Base-by-base conservation (phyloP, 495 filamentous ascomycete genomes). In the Chaetomium fimeti region DNA sequence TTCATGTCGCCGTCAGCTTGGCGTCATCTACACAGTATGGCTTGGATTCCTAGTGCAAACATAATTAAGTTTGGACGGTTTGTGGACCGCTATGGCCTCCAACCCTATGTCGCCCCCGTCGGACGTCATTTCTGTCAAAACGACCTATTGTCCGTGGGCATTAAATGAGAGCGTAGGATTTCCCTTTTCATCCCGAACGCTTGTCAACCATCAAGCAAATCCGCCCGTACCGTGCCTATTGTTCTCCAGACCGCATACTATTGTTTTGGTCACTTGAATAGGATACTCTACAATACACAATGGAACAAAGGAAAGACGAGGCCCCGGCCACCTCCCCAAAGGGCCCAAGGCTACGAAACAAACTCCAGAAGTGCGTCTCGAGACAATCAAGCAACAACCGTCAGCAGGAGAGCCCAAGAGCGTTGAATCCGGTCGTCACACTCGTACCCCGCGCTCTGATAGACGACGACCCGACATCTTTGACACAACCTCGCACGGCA, bases 301-400 rank as follows among this genome's bases (percentile, higher is more conserved):
- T 79, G 76, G 74, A 77, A 52, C 72, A 69, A 65, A 66, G 65
- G n/a, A 74, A 71, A 42, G 64, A 60, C 27, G 55, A 65, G 66
- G 63, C 68, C 63, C 69, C 69, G 67, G 70, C 62, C 56, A 62
- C 67, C 7, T 67, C 68, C 25, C 47, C 64, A 47, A 73, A 70
- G 67, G 69, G 63, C 22, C 74, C 71, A 51, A 78, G 70, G 43
- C 71, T 76, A 60, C 77, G 77, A 60, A 74, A 67, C 61, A 81
- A 77, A 65, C 74, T 79, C 49, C 77, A 78, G 61, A 82, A 81
- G 57, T 66, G 66, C 36, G 62, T 73, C 51, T 55, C 67, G 25
- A 77, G 72, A 63, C 71, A 70, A 53, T 71, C 68, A 68, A 72
- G 54, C 69, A 68, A 28, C 70, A 63, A 29, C 57, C 48, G 65